Percentiles rank a stretch among this genome's conserved stretches.
These are phyloP conservation scores for Epichloe gansuensis DNA, from an alignment of 2,329 filamentous ascomycete genomes.

Conservation along the genomic window DNA sequence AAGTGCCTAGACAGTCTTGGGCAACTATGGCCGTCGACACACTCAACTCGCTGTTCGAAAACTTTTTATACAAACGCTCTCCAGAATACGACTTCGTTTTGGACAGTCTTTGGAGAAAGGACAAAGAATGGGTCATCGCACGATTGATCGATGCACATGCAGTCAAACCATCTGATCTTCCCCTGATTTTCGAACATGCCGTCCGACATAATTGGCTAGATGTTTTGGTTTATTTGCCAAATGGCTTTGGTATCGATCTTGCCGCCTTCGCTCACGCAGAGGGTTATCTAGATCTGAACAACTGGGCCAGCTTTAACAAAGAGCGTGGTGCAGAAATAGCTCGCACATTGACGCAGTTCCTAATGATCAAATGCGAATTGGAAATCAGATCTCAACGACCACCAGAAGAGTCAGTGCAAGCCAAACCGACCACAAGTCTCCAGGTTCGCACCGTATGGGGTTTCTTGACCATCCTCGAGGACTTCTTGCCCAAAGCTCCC, in stretches of 20 bases:
- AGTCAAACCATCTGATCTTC: constrained; percentile 44
- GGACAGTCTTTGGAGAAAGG: constrained; percentile 82
- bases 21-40: constrained; percentile 62
- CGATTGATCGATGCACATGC: constrained; percentile 75
- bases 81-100: constrained; percentile 77
- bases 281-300: constrained; percentile 63
- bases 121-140: constrained; percentile 73
- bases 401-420: constrained; percentile 44
- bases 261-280: constrained; percentile 75
- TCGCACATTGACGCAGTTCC: constrained; percentile 61
- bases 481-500: constrained; percentile 46
- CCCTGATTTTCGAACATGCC: constrained; percentile 46
- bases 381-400: constrained; percentile 63
- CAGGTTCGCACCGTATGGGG: constrained; percentile 75
- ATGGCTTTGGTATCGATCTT: constrained; percentile 77
- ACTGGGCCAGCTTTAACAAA: constrained; percentile 64
- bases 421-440: constrained; percentile 57
- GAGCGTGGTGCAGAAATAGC: constrained; percentile 57
- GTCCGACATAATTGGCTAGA: constrained; percentile 75
- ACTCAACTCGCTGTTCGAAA: constrained; percentile 63
- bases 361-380: constrained; percentile 71
- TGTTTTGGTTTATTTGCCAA: constrained; percentile 63
- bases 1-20: constrained; percentile 62
- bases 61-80: constrained; percentile 68
- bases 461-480: constrained; percentile 66